Evolutionary conservation across 1,284 basidiomycete genomes (phyloP).

Genomic region (Microbotryomycetes sp.): DNA sequence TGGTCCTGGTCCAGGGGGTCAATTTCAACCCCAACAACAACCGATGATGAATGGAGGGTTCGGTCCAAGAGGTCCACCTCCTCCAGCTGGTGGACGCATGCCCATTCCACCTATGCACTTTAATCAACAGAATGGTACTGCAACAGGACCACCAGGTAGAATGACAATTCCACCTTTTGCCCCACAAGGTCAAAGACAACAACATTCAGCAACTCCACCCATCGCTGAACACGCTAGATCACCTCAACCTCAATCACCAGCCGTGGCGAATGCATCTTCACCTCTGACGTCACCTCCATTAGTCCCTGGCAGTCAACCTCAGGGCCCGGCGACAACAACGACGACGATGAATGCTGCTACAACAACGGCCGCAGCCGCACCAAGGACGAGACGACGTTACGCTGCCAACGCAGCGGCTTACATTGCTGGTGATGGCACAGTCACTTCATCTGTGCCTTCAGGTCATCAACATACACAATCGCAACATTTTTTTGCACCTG

Average conservation of each 20-base stretch:
- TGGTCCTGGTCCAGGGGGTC: not conserved
- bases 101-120: constrained; percentile 7
- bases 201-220: constrained; percentile 17
- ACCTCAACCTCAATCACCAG: not conserved
- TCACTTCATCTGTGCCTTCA: not conserved
- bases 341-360: not conserved
- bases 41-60: not conserved
- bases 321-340: constrained; percentile 9
- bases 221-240: constrained; percentile 32
- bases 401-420: constrained; percentile 28
- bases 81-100: constrained; percentile 2
- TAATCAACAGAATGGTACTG: not conserved
- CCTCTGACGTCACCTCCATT: not conserved
- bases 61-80: constrained; percentile 6
- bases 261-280: not conserved
- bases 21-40: too few species aligned
- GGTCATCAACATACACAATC: constrained; percentile 26
- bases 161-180: not conserved
- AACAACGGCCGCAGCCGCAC: not conserved
- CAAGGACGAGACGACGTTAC: constrained; percentile 18
- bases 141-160: not conserved
- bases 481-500: constrained; percentile 22
- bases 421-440: constrained; percentile 21
- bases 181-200: not conserved
- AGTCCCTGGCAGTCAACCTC: not conserved